Base-by-base conservation (phyloP, 208 protist genomes). In the Wallacemonas sp. region DNA sequence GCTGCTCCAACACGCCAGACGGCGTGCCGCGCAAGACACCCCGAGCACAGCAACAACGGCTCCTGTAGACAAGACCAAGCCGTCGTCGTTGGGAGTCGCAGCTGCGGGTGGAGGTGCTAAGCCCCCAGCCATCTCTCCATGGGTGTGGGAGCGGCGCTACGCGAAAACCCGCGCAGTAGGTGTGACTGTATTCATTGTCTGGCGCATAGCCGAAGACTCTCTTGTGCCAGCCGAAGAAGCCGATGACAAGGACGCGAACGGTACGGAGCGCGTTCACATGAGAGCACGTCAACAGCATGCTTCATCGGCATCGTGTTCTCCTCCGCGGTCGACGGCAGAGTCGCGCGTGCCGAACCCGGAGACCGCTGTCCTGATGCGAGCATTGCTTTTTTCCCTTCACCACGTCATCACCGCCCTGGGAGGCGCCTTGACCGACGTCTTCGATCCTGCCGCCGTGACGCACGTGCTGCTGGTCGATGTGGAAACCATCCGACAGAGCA, bases 401-500 rank as follows among this genome's bases (percentile, higher is more conserved):
- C 69, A 79, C 30, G 74, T 79, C 9, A 78, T 87, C 2, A 63
- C 62, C 31, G 67, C 82, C 27, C 77, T 95, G 17, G 81, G 80
- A n/a, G 89, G 86, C 26, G 77, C 75, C 31, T 42, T 81, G 0
- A 55, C 42, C 1, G 82, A 91, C 5, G 39, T 45, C 12, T 82
- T 83, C 38, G 45, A 80, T 1, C 26, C 63, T 2, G 62, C 80
- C 4, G 73, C 76, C 2, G 79, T 90, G 19, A 95, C 89, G 24
- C 89, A 95, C 62, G 77, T 91, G 26, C 62, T 95, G 12, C 53
- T 86, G 22, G 78, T 95, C 5, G 84, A 93, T 51, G 60, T 91
- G 5, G 77, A 34, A 1, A 33, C 68, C 22, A 68, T 95, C 2
- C 11, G 76, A n/a, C 54, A 44, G 17, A 80, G 66, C 22, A 66